Percentiles rank a stretch among this genome's conserved stretches.
phyloP scores from a whole-genome alignment of 805 yeast species.

The Kregervanrija delftensis region DNA sequence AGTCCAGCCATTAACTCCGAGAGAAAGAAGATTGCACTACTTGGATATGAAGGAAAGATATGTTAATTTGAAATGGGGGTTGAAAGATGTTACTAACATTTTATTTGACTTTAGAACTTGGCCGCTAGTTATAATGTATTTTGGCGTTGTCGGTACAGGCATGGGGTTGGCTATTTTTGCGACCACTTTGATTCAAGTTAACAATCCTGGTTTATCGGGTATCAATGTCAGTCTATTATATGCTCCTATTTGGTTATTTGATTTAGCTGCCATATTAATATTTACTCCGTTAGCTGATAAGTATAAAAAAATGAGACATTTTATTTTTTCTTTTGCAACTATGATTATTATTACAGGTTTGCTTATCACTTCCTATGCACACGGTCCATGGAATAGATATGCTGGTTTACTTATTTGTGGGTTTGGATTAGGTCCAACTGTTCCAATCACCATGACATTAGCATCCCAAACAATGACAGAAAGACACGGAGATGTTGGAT shows the following conservation, averaged over 20 bases:
- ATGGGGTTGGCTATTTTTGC: constrained; percentile 79
- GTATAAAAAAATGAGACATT: constrained; percentile 48
- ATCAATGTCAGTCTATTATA: constrained; percentile 65
- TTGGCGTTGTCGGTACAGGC: constrained; percentile 91
- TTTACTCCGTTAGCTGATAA: constrained; percentile 75
- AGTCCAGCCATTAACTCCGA: constrained; percentile 40
- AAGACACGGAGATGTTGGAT: constrained; percentile 72
- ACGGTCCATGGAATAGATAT: constrained; percentile 63
- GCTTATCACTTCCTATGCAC: constrained; percentile 67
- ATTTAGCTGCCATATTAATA: constrained; percentile 61
- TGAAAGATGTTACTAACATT: constrained; percentile 47
- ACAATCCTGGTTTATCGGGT: constrained; percentile 53
- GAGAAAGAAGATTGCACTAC: constrained; percentile 49
- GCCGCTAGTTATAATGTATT: constrained; percentile 80
- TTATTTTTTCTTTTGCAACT: constrained; percentile 54
- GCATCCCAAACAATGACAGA: constrained; percentile 64
- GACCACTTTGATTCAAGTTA: constrained; percentile 59
- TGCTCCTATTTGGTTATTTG: constrained; percentile 87
- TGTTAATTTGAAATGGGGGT: constrained; percentile 42
- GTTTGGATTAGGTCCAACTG: constrained; percentile 82
- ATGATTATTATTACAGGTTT: constrained; percentile 64
- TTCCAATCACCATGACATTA: constrained; percentile 80
- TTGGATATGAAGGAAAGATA: constrained; percentile 51
- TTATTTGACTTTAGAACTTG: constrained; percentile 58
- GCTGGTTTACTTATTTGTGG: constrained; percentile 77